Conservation (phyloP, 495 filamentous ascomycete species). For the Sordaria brevicollis region DNA sequence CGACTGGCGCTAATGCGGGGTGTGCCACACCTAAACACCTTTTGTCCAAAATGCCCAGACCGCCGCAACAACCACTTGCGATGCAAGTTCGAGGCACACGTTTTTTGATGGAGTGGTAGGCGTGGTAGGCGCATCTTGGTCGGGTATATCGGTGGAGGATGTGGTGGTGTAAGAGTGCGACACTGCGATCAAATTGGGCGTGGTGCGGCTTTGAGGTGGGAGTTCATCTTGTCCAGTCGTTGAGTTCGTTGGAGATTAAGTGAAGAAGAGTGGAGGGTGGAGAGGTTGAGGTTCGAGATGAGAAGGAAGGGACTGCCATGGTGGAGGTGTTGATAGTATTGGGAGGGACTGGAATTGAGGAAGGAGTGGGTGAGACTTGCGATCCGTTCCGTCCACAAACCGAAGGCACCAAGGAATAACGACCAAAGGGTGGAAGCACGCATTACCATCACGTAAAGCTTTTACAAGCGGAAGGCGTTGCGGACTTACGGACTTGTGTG, state of each 20-base stretch:
- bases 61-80: not conserved
- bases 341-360: not conserved
- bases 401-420: no score
- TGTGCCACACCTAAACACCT: not conserved
- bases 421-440: not conserved
- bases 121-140: not conserved
- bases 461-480: no score
- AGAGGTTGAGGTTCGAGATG: not conserved
- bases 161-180: not conserved
- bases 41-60: no score
- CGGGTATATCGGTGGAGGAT: not conserved
- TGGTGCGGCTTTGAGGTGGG: not conserved
- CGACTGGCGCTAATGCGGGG: not conserved
- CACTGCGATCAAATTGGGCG: not conserved
- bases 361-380: not conserved
- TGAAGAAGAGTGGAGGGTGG: not conserved
- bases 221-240: not conserved
- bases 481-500: no score
- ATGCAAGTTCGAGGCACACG: not conserved
- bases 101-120: not conserved
- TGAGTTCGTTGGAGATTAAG: not conserved
- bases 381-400: not conserved
- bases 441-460: not conserved
- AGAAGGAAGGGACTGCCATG: not conserved
- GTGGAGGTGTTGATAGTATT: not conserved